These are phyloP conservation scores for Vanrija sp. DNA, from an alignment of 1,284 basidiomycete genomes.

Conservation along the genomic window DNA sequence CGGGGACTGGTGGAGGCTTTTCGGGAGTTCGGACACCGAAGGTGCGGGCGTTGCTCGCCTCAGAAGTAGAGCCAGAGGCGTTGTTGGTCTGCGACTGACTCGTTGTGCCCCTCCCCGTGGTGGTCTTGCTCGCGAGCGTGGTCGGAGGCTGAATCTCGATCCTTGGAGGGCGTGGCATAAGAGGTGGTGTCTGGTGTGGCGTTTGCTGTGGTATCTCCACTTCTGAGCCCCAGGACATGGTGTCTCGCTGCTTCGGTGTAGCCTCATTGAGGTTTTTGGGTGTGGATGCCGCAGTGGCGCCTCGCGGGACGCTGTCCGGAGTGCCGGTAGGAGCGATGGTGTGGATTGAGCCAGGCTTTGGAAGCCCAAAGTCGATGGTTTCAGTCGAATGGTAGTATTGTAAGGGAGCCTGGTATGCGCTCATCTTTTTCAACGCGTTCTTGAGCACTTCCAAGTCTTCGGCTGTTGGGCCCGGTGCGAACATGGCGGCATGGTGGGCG, in stretches of 20 bases:
- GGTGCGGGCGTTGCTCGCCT: background rate
- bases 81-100: background rate
- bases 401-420: too few relatives aligned
- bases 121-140: background rate
- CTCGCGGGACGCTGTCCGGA: background rate
- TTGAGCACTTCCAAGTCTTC: constrained; percentile 30
- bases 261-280: background rate
- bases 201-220: constrained; percentile 34
- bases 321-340: background rate
- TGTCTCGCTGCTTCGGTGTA: background rate
- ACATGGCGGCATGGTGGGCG: background rate
- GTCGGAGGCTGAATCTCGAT: constrained; percentile 44
- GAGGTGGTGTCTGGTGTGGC: constrained; percentile 23
- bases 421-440: background rate
- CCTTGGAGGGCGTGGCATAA: constrained; percentile 22
- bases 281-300: constrained; percentile 1
- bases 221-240: constrained; percentile 36
- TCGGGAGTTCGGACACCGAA: too few relatives aligned
- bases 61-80: background rate
- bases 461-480: constrained; percentile 17
- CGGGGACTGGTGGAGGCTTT: background rate
- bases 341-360: constrained; percentile 1
- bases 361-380: background rate
- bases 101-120: background rate
- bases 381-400: too few relatives aligned